phyloP scores from a whole-genome alignment of 1,139 yeast species.

The Suhomyces chickasaworum region DNA sequence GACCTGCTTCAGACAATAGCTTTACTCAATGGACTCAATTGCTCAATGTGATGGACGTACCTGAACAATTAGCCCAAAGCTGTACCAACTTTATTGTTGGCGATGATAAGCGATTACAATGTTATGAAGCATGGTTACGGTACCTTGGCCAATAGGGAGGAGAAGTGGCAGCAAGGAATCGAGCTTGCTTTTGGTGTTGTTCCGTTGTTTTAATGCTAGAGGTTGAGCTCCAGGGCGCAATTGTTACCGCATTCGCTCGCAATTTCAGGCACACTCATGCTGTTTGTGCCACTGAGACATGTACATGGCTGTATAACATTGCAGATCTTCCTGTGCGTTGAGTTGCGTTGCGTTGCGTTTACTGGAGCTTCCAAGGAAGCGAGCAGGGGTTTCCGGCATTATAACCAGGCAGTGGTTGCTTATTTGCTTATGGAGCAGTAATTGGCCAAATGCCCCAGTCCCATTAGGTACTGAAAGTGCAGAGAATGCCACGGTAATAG shows the following conservation, averaged over 20 bases:
- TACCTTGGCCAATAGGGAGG: neutral
- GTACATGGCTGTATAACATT: neutral
- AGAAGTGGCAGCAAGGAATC: no score
- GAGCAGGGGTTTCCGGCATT: neutral
- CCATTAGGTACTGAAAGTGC: no score
- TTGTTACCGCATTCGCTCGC: neutral
- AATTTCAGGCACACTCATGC: neutral
- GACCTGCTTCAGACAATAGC: neutral
- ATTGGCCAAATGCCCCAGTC: no score
- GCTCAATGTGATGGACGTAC: slow-evolving; percentile 24
- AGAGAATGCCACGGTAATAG: no score
- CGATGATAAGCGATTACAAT: slow-evolving; percentile 37
- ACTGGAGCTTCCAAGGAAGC: neutral
- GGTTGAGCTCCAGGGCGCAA: neutral
- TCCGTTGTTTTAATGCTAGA: no score
- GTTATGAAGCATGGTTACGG: slow-evolving; percentile 7
- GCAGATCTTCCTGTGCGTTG: neutral
- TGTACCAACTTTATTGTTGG: slow-evolving; percentile 45
- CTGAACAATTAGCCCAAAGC: slow-evolving; percentile 28
- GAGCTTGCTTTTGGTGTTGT: no score
- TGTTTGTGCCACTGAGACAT: neutral
- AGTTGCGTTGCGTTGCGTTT: neutral
- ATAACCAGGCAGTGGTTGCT: neutral
- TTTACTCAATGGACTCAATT: slow-evolving; percentile 38
- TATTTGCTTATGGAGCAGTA: no score